Conservation (phyloP, 164 flowering plant genomes). For the Annona cherimola region DNA sequence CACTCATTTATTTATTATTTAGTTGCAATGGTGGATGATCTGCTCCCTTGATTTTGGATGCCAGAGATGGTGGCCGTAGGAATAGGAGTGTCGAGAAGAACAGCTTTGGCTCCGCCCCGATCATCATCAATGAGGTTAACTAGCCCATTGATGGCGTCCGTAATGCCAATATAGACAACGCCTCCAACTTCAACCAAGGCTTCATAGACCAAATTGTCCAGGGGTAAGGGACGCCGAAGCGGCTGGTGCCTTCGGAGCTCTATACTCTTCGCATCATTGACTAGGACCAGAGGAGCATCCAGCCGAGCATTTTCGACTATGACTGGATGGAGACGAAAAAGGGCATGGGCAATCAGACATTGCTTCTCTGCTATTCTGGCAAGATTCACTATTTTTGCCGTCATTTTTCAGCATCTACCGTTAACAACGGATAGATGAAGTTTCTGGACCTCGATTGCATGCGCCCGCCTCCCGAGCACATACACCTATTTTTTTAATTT, state of each 20-base stretch:
- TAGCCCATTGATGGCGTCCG: constrained; percentile 90
- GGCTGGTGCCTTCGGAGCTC: constrained; percentile 46
- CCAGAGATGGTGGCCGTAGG: no score
- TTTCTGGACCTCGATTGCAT: no score
- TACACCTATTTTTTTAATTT: no score
- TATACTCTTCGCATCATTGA: constrained; percentile 69
- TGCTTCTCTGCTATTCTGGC: no score
- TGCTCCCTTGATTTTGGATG: no score
- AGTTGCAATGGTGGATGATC: no score
- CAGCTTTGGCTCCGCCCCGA: constrained; percentile 50
- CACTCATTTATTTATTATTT: no score
- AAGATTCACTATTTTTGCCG: no score
- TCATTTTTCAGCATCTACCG: no score
- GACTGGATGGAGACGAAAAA: constrained; percentile 49
- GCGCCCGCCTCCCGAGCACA: no score
- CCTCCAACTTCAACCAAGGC: constrained; percentile 76
- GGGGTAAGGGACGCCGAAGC: constrained; percentile 72
- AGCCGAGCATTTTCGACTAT: constrained; percentile 65
- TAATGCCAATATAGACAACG: constrained; percentile 49
- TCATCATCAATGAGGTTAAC: constrained; percentile 80
- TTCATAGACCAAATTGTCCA: constrained; percentile 38
- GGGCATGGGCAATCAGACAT: no score
- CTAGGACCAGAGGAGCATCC: constrained; percentile 71
- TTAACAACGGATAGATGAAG: no score
- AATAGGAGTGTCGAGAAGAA: constrained; percentile 38